These are phyloP conservation scores for Termitomyces sp. DNA, from an alignment of 768 basidiomycete species.

Conservation along the genomic window DNA sequence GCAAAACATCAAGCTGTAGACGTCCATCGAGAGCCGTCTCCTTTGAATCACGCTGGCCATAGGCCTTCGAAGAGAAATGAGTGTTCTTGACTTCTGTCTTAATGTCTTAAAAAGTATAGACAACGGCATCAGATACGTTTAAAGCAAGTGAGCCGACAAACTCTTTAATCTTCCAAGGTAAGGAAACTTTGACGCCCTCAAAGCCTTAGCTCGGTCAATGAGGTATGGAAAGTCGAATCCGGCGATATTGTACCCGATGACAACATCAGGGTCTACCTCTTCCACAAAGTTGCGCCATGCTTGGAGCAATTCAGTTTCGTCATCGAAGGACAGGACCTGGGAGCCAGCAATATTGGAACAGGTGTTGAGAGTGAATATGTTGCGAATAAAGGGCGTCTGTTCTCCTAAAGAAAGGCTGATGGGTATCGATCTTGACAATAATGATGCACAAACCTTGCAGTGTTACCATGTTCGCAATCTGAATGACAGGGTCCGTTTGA, in stretches of 20 bases:
- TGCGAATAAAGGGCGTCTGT: slow-evolving; percentile 88
- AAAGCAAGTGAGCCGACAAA: slow-evolving; percentile 23
- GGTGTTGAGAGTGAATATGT: slow-evolving; percentile 91
- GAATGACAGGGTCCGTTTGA: slow-evolving; percentile 88
- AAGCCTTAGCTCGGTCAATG: slow-evolving; percentile 81
- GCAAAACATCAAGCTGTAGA: slow-evolving; percentile 90
- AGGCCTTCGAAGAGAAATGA: slow-evolving; percentile 97
- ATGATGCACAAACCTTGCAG: slow-evolving; percentile 63
- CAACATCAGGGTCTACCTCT: slow-evolving; percentile 88
- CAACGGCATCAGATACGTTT: not conserved
- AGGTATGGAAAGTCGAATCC: slow-evolving; percentile 97
- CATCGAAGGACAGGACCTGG: slow-evolving; percentile 79
- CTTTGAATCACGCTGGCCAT: slow-evolving; percentile 95
- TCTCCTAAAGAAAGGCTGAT: slow-evolving; percentile 53
- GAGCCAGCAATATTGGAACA: slow-evolving; percentile 98
- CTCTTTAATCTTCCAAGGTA: slow-evolving; percentile 73
- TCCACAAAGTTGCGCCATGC: slow-evolving; percentile 90
- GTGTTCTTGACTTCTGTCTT: slow-evolving; percentile 85
- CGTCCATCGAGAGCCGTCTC: slow-evolving; percentile 88
- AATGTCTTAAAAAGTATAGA: slow-evolving; percentile 40
- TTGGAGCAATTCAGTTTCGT: slow-evolving; percentile 69
- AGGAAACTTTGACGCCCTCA: slow-evolving; percentile 66
- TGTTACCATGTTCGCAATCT: slow-evolving; percentile 99
- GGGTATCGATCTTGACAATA: slow-evolving; percentile 1
- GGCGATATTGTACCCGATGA: slow-evolving; percentile 94